Evolutionary conservation across 1,284 basidiomycete species (phyloP).

Genomic region (Cutaneotrichosporon cutaneum): DNA sequence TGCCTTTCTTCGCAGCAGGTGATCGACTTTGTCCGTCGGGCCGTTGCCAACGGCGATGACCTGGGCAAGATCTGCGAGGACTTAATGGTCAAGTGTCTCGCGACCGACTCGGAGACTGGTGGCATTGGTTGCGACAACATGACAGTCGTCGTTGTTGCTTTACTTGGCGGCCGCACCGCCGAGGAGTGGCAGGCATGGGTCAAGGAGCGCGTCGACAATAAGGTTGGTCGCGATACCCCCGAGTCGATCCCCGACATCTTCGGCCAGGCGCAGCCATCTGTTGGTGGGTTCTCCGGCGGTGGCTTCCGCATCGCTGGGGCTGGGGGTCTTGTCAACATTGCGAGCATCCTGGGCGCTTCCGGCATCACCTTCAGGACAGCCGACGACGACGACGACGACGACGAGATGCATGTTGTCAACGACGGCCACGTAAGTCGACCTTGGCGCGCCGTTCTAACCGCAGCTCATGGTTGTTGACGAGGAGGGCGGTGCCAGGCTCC

Average conservation of each 20-base stretch:
- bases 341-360: constrained; percentile 48
- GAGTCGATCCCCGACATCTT: constrained; percentile 53
- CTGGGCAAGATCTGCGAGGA: constrained; percentile 81
- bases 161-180: constrained; percentile 80
- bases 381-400: constrained; percentile 46
- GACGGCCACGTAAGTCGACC: constrained; percentile 15
- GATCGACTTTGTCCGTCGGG: constrained; percentile 81
- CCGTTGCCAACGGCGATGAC: constrained; percentile 76
- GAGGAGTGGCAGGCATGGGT: constrained; percentile 95
- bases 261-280: constrained; percentile 29
- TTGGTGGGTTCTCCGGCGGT: constrained; percentile 23
- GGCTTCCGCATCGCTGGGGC: constrained; percentile 45
- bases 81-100: constrained; percentile 90
- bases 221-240: constrained; percentile 61
- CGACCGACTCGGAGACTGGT: constrained; percentile 87
- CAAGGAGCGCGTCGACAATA: constrained; percentile 73
- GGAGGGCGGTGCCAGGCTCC: constrained; percentile 19
- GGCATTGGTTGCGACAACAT: constrained; percentile 99
- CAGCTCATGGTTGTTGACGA: constrained; percentile 13
- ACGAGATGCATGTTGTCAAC: constrained; percentile 34
- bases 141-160: constrained; percentile 88
- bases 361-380: constrained; percentile 45
- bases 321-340: constrained; percentile 49
- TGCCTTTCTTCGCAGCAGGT: constrained; percentile 92
- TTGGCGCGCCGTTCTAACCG: not conserved